Evolutionary conservation across 352 stramenopile genomes (phyloP), one percentile per base, ranked within the genome.

Genomic region (Pilasporangium apinafurcum): DNA sequence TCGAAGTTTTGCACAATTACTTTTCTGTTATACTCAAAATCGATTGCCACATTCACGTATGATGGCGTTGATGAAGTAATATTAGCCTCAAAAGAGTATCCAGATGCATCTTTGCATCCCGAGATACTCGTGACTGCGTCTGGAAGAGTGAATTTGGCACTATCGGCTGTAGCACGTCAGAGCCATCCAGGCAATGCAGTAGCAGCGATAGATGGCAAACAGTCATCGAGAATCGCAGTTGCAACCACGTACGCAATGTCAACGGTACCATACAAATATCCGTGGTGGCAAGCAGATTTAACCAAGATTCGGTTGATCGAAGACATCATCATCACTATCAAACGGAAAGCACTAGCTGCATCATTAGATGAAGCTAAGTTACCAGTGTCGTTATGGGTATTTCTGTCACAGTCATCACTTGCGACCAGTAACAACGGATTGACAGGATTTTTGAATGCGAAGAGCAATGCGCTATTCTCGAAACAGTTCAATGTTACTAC

Each of bases 271-370:
- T 70, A 62, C 44, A 55, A 51, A 8, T 83, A 79, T 21, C 68
- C 70, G 12, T 89, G 76, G 76, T 89, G 76, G 76, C 47, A 85
- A 24, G 52, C 72, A 0, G 61, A 86, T 38, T 44, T 84, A 1
- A 52, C 38, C 1, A 45, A 12, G 0, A 24, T 49, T 14, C 44
- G 66, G 26, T 42, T 58, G 0, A 59, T 89, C 26, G 76, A 86
- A 30, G 56, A 80, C 1, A 46, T 89, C 17, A 36, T 82, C 0
- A 36, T 89, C 33, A 71, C 42, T 5, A 27, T 84, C 16, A 82
- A 82, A 37, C 51, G 55, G 22, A 78, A 60, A 36, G 57, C 44
- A 3, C 65, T 63, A 31, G 36, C 56, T 7, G 53, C 55, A 7
- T 54, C 56, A 28, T 48, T 78, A 30, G 48, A 52, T 14, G 28